Evolutionary conservation across 306 rosid species (phyloP), one percentile per base, ranked within the genome.

Genomic region (Gastrolobium bilobum): DNA sequence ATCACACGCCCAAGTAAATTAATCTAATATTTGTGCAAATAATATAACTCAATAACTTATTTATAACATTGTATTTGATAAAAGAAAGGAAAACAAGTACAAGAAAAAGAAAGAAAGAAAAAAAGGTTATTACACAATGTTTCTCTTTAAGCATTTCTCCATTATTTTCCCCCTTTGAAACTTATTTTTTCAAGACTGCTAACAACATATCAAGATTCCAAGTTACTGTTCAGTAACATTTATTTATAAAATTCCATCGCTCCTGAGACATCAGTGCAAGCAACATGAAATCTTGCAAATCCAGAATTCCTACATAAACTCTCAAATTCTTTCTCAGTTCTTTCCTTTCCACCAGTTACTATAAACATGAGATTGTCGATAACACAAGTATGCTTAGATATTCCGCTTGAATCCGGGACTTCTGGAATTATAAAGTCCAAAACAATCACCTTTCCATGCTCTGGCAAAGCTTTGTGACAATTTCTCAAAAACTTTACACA

Each of bases 401-500:
- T 79, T 3, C 2, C 39, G 77, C 64, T 61, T 8, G 73, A 29
- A 10, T 79, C 15, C 3, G 83, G 78, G 0, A 51, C 34, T 37
- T 79, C 72, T 38, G 56, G 78, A 11, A 58, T 35, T 47, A 59
- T 47, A 37, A 26, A 26, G 4, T 71, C 83, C 9, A 61, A 4
- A 71, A 70, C 26, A 59, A 79, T 30, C 66, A 79, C 78, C 6
- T 79, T 79, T 4, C 83, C 83, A 61, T 79, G 56, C 43, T 40
- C 3, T 10, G 79, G 75, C 43, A 80, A 72, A 31, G 84, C 60
- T 63, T 63, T 65, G 26, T 80, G 20, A 14, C 65, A 58, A 33
- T 31, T 58, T 31, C 8, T 10, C 30, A 58, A 58, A 58, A 31
- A 1, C 14, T 58, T 10, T 2, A 33, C 65, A 10, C 65, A 58